Evolutionary conservation across 805 yeast species (phyloP), one percentile per base, ranked within the genome.

Genomic region (Yarrowia bubula): DNA sequence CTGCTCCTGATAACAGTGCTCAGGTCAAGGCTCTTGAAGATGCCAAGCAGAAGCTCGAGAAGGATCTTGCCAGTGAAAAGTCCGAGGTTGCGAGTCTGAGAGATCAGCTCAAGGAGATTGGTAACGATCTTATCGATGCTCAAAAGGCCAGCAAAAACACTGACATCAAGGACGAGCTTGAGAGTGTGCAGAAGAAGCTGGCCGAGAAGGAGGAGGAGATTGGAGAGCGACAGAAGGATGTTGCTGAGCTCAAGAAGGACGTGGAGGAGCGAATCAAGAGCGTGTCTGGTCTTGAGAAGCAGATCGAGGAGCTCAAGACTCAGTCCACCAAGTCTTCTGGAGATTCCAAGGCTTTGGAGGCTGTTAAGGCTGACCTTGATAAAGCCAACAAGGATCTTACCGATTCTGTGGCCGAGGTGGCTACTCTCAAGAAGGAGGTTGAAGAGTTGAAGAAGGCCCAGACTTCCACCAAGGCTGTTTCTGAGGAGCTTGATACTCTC

Each of bases 41-140:
- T 18, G 48, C 47, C 22, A 62, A 67, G 55, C 41, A 69, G 28
- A 39, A 35, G 17, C 38, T 60, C 44, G 48, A 53, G 28, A 18
- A 50, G 10, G 70, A 63, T 8, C 64, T 58, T 11, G 64, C 43
- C 6, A 44, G 17, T 10, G 64, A 58, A 33, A 58, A 58, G 51
- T 33, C 50, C 11, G 96, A 92, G 71, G 76, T 91, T 15, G 91
- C 85, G 53, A 81, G 79, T 62, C 79, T 89, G 61, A 83, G 86
- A 70, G 97, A 91, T 66, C 89, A 88, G 90, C 74, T 92, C 64
- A 82, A 82, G 68, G 85, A 83, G 65, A 80, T 92, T 32, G 97
- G 97, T 1, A 84, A 89, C 70, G 96, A 90, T 58, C 78, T 92
- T 8, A 96, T 92, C 1, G 81, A 83, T 5, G 84, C 91, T 0